Conservation (phyloP, 345 rosid species). For the Populus deltoides region DNA sequence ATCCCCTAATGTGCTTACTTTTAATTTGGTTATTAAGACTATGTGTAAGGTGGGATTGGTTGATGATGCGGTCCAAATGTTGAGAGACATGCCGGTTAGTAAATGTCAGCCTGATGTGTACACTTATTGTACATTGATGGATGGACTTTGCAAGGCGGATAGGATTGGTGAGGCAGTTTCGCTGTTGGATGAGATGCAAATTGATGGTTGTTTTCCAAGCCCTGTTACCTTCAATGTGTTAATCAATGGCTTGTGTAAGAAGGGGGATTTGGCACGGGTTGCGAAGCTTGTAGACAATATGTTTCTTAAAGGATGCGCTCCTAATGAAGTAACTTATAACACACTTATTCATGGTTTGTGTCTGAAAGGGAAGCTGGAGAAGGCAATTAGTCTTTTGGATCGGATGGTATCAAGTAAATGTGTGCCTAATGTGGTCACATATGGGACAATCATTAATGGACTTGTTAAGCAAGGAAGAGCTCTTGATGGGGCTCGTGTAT, state of each 20-base stretch:
- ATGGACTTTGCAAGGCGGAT: constrained; percentile 80
- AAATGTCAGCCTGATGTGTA: constrained; percentile 67
- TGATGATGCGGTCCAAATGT: constrained; percentile 63
- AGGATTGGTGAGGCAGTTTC: constrained; percentile 82
- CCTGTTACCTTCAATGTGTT: constrained; percentile 63
- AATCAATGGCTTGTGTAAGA: constrained; percentile 79
- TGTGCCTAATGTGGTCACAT: constrained; percentile 76
- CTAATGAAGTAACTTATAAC: constrained; percentile 81
- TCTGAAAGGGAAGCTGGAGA: constrained; percentile 71
- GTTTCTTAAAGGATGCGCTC: constrained; percentile 86
- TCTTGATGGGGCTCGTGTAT: constrained; percentile 47
- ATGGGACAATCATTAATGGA: constrained; percentile 76
- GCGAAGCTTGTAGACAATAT: constrained; percentile 87
- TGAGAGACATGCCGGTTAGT: constrained; percentile 61
- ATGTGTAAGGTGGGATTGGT: constrained; percentile 69
- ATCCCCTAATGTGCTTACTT: constrained; percentile 61
- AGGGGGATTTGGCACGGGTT: constrained; percentile 66
- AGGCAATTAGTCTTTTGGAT: constrained; percentile 79
- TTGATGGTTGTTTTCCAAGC: constrained; percentile 76
- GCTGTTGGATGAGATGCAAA: constrained; percentile 90
- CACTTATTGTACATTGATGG: constrained; percentile 87
- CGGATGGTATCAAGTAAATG: constrained; percentile 70
- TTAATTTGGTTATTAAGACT: constrained; percentile 68
- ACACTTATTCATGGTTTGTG: constrained; percentile 85
- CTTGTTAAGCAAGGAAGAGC: constrained; percentile 71